Evolutionary conservation across 495 filamentous ascomycete species (phyloP), one percentile per base, ranked within the genome.

Genomic region (Penicillium crystallinum): DNA sequence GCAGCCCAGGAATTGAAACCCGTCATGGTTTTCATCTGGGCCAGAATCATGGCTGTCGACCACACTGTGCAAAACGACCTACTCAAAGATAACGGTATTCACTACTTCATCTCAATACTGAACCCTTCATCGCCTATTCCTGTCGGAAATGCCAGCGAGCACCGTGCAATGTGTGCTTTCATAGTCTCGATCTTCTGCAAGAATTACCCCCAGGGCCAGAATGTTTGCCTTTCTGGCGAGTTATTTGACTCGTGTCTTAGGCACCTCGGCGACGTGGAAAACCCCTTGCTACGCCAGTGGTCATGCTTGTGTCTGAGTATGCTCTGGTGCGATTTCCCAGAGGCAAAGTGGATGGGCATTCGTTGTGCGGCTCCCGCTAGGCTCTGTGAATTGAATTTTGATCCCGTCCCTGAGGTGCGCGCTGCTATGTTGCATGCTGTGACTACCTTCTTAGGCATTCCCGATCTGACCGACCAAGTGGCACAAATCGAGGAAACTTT

Each of bases 21-120:
- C 1, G 91, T 97, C 22, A 97, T 99, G 92, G 91, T 99, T 17
- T 99, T 97, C 70, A 99, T 99, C 54, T 99, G 93, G 93, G 90
- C 95, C 10, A 81, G 93, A 44, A 91, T 99, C 33, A 84, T 99
- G 56, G 93, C 93, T 34, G 95, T 99, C 17, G 93, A 97, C 58
- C 82, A 91, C 52, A 87, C 87, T 9, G 95, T 93, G 61, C 93
- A 99, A 65, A 80, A 81, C 34, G 93, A 97, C 65, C 73, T 99
- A 3, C 78, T 99, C 49, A 96, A 96, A 68, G 93, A 99, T 63
- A 96, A 89, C 59, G 92, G 93, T 2, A 97, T 95, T 61, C 88
- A 88, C 52, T 99, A 99, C 66, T 99, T 99, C 67, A 87, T 93
- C 34, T 81, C 81, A 30, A 95, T 97, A 38, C 78, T 99, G 36